Base-by-base conservation (phyloP, 2,329 filamentous ascomycete genomes). In the Ophiocordyceps sinensis region DNA sequence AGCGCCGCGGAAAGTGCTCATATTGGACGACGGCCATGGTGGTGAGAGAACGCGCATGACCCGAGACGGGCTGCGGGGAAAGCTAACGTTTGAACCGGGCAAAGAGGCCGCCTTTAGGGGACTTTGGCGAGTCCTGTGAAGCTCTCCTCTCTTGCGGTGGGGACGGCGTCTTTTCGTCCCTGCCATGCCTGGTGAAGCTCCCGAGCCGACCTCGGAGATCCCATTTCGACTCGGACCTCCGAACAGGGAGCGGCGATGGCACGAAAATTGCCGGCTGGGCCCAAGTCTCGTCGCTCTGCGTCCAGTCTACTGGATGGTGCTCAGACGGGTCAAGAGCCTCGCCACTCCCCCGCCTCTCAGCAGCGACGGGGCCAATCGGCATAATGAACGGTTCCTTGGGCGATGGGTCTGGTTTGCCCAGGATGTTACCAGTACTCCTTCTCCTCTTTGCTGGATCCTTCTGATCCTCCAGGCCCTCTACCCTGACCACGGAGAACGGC, bases 231-330 rank as follows among this genome's bases (percentile, higher is more conserved):
- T 71, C 68, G 32, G 59, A 60, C 49, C 63, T 70, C 37, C 59
- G 54, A 39, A 71, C 51, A 46, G 61, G 42, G 42, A 59, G 53
- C 5, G 51, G 37, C 41, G 45, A 41, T 29, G 47, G 28, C 31
- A 39, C 38, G 32, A 30, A 14, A 8, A 42, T 37, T 36, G 48
- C 45, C 30, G 45, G 41, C 40, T 36, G 29, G 21, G 31, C 35
- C 8, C 37, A 48, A 47, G 49, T 39, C 54, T 76, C 70, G 45
- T 77, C 73, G 49, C 65, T 69, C 52, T 78, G 73, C 28, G 70
- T 70, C 75, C 75, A 79, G 53, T 78, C 73, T 42, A 70, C 67
- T 28, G 66, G 60, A 48, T 64, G 61, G 48, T 65, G 61, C 41
- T 65, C 58, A 28, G 61, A 48, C 13, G 45, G 44, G 28, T 49